phyloP scores from a whole-genome alignment of 306 rosid species.

The Glycine soja region DNA sequence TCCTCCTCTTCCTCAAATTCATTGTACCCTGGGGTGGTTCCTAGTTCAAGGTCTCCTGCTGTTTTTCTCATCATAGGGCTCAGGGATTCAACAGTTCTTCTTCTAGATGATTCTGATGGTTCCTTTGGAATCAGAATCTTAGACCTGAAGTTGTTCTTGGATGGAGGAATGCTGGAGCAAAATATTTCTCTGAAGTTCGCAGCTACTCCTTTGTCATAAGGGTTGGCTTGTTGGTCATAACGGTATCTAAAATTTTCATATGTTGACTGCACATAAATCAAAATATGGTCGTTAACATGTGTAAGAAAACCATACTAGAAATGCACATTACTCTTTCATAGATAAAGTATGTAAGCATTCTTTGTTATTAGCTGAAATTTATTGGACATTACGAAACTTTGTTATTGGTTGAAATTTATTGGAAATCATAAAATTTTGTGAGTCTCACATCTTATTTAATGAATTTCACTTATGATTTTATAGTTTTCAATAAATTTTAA shows the following conservation, averaged over 20 bases:
- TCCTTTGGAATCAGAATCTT: constrained; percentile 56
- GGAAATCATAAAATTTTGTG: too few species aligned
- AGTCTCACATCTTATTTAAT: too few species aligned
- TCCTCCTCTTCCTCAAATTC: constrained; percentile 46
- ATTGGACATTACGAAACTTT: too few species aligned
- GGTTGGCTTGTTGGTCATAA: constrained; percentile 65
- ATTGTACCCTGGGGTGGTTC: constrained; percentile 49
- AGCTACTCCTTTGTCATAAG: constrained; percentile 61
- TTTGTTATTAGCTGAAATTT: too few species aligned
- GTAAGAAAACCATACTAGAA: not conserved
- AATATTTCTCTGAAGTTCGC: constrained; percentile 65
- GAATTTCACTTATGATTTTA: too few species aligned
- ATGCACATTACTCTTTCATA: not conserved
- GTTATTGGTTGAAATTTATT: too few species aligned
- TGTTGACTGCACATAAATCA: constrained; percentile 65
- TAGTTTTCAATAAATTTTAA: too few species aligned
- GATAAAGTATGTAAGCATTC: not conserved
- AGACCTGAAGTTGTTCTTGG: constrained; percentile 71
- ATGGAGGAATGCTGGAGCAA: constrained; percentile 66
- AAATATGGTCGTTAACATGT: not conserved
- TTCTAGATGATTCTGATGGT: constrained; percentile 41
- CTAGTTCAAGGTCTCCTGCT: constrained; percentile 53
- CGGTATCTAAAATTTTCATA: constrained; percentile 82
- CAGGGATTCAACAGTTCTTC: constrained; percentile 46
- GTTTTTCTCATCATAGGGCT: constrained; percentile 58